Evolutionary conservation across 345 rosid species (phyloP), one percentile per base, ranked within the genome.

Genomic region (Brassica rapa): DNA sequence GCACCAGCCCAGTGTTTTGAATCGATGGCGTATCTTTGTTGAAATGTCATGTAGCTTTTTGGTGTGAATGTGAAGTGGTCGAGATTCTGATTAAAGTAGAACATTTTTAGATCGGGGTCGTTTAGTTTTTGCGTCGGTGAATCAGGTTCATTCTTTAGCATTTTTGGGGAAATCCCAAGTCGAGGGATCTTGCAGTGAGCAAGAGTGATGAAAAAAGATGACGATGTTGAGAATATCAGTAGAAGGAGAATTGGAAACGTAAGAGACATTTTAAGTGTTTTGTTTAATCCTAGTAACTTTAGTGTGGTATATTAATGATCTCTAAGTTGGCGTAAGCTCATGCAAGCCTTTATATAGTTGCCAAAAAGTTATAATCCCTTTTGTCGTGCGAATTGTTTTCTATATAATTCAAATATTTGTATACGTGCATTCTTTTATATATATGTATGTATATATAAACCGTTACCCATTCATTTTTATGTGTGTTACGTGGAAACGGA

Each of bases 11-110:
- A 89, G 15, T 82, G 6, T 68, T 79, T 86, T 65, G 81, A 83
- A 74, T 85, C 80, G 1, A 87, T 77, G 0, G 80, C 64, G 5
- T 84, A 87, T 81, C 84, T 84, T 62, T 89, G 89, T 79, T 63
- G 82, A 64, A 89, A 89, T 8, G 84, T 79, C 9, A 81, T 72
- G 75, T 84, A 87, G 73, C 93, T 87, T 46, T 89, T 80, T 0
- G 89, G 88, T 61, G 75, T 80, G 65, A 76, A 89, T 53, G 77
- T 84, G 81, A 89, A 87, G 65, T 89, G 93, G 68, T 89, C 91
- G 1, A 89, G 86, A 30, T 73, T 86, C 46, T 87, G 91, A 2
- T 55, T 70, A 76, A 56, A 84, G 46, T 73, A 81, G 19, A 66
- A 75, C 2, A 87, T 81, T 21, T 80, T 0, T 49, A 78, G 72